These are phyloP conservation scores for Athelia sp. DNA, from an alignment of 1,284 basidiomycete species.

Conservation along the genomic window DNA sequence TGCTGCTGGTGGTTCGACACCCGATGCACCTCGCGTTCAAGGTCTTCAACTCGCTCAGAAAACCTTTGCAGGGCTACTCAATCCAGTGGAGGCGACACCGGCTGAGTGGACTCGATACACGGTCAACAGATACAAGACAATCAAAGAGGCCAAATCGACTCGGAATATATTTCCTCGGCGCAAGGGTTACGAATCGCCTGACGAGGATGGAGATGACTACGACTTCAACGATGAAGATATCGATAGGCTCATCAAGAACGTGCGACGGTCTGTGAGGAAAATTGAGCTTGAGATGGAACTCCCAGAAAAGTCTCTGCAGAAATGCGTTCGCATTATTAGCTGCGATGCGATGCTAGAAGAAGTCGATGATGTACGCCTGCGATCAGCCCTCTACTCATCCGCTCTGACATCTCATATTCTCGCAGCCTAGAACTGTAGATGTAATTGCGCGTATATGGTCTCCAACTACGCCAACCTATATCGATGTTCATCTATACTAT, in stretches of 20 bases:
- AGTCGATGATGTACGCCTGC: conserved; percentile 3
- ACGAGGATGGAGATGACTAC: background rate
- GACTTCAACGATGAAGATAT: background rate
- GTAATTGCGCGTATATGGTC: conserved; percentile 9
- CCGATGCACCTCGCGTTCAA: no score
- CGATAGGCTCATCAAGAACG: conserved; percentile 1
- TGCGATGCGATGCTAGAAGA: conserved; percentile 1
- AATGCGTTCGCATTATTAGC: conserved; percentile 9
- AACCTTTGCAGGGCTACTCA: no score
- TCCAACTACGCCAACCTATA: conserved; percentile 6
- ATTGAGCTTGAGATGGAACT: conserved; percentile 5
- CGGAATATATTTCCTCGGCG: background rate
- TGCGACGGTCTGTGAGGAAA: conserved; percentile 1
- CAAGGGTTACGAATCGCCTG: background rate
- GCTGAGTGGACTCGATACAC: conserved; percentile 9
- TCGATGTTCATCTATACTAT: conserved; percentile 14
- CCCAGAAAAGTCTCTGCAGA: conserved; percentile 6
- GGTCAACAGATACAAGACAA: conserved; percentile 6
- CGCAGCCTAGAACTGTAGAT: conserved; percentile 10
- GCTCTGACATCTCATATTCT: background rate
- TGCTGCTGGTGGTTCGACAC: no score
- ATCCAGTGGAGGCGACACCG: background rate
- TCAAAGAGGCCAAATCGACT: background rate
- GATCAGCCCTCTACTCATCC: background rate
- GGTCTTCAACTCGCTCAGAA: no score